Evolutionary conservation across 2,329 filamentous ascomycete species (phyloP).

Genomic region (Lachnellula suecica): DNA sequence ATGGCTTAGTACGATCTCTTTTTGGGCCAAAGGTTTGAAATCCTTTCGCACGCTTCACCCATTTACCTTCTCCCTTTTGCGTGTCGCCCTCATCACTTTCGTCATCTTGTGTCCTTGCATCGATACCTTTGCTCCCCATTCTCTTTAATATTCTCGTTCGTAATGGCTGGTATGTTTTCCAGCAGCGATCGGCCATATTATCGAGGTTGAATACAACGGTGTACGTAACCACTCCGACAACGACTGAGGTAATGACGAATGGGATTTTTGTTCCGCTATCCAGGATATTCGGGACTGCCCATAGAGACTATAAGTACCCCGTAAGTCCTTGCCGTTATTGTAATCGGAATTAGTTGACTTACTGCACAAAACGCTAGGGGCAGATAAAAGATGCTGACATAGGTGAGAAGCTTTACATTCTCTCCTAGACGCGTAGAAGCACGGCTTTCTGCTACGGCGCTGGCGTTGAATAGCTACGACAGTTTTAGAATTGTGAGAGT

Average conservation of each 20-base stretch:
- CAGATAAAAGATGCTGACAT: slow-evolving; percentile 1
- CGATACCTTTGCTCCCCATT: background rate
- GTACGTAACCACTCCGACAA: slow-evolving; percentile 5
- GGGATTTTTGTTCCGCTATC: background rate
- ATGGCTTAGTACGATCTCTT: background rate
- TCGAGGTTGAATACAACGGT: slow-evolving; percentile 4
- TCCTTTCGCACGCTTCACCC: background rate
- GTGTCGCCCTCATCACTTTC: no score
- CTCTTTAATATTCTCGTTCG: background rate
- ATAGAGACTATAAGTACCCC: background rate
- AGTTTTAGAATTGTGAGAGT: background rate
- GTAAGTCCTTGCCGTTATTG: background rate
- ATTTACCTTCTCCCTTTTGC: background rate
- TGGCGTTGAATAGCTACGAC: slow-evolving; percentile 1
- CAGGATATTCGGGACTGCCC: background rate
- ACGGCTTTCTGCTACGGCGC: background rate
- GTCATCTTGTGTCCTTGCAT: background rate
- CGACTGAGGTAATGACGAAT: slow-evolving; percentile 1
- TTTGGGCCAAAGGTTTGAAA: background rate
- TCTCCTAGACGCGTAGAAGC: slow-evolving; percentile 1
- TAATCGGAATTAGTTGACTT: background rate
- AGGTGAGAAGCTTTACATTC: slow-evolving; percentile 1
- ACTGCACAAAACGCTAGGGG: slow-evolving; percentile 1
- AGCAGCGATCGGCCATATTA: background rate
- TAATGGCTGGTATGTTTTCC: background rate